Base-by-base conservation (phyloP, 352 stramenopile genomes). In the Phytophthora macrochlamydospora region DNA sequence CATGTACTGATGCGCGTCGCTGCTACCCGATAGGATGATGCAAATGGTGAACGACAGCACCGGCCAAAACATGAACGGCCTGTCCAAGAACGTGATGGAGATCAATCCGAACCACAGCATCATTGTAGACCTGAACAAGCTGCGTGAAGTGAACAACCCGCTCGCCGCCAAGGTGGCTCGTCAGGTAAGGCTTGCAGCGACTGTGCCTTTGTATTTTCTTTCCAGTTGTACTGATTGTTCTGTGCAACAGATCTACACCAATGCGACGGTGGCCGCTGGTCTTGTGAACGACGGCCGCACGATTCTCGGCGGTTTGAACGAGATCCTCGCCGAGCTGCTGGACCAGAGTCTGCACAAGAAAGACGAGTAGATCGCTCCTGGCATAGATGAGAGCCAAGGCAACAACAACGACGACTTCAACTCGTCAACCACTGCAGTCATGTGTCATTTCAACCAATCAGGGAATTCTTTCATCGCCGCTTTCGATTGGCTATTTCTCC, bases 61-160 rank as follows among this genome's bases (percentile, higher is more conserved):
- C 2, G 86, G 88, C 14, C 75, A 93, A 59, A 68, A 84, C 50
- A 62, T 71, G 57, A 71, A 55, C 51, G 70, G 77, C 7, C 70
- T 83, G 31, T 78, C 76, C 55, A 98, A 99, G 83, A 96, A 99
- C 83, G 93, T 98, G 58, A 85, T 99, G 49, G 97, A 99, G 78
- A 92, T 99, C 65, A 99, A 99, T 90, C 94, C 97, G 30, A 93
- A 89, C 46, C 97, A 99, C 79, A 94, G 95, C 52, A 97, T 99
- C 62, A 96, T 99, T 62, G 80, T 98, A 11, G 90, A 97, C 55
- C 70, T 99, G 33, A 92, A 98, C 69, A 62, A 75, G 52, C 75
- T 99, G 49, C 89, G 89, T 14, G 82, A 91, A 50, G 71, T 79
- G 4, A 93, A 99, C 56, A 80, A 78, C 37, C 69, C 94, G 38